Evolutionary conservation across 1,139 yeast species (phyloP).

Genomic region (Citeromyces siamensis): DNA sequence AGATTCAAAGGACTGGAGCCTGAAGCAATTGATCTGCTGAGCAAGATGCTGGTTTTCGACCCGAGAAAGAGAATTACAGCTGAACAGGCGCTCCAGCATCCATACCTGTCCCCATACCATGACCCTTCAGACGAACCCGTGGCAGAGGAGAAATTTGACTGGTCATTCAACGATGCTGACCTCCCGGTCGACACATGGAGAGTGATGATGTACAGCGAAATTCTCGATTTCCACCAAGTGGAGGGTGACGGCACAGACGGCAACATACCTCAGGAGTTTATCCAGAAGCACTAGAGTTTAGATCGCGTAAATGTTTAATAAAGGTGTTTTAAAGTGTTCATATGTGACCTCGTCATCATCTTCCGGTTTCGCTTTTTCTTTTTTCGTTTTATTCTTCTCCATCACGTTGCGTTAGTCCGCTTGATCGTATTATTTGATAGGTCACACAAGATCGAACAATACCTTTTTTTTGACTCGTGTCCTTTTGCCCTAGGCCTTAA

Average conservation of each 20-base stretch:
- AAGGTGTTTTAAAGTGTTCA: too few species aligned
- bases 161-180: slow-evolving; percentile 98
- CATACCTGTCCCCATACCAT: slow-evolving; percentile 93
- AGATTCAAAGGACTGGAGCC: slow-evolving; percentile 84
- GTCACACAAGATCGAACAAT: too few species aligned
- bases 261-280: slow-evolving; percentile 1
- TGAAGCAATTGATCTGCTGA: slow-evolving; percentile 80
- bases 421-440: too few species aligned
- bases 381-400: too few species aligned
- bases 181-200: slow-evolving; percentile 97
- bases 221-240: slow-evolving; percentile 85
- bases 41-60: slow-evolving; percentile 87
- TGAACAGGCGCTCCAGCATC: slow-evolving; percentile 79
- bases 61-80: slow-evolving; percentile 93
- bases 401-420: too few species aligned
- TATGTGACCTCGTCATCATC: too few species aligned
- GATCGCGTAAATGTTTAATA: too few species aligned
- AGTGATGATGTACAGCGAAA: slow-evolving; percentile 98
- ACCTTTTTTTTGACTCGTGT: too few species aligned
- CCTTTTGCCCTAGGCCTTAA: too few species aligned
- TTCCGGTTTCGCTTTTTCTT: too few species aligned
- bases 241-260: slow-evolving; percentile 18
- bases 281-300: too few species aligned
- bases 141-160: slow-evolving; percentile 86
- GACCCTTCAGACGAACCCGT: slow-evolving; percentile 97